A percentile compares a stretch with the other conserved stretches of the same genome.
phyloP scores from a whole-genome alignment of 2,329 filamentous ascomycete genomes.

The Berkeleyomyces rouxiae region DNA sequence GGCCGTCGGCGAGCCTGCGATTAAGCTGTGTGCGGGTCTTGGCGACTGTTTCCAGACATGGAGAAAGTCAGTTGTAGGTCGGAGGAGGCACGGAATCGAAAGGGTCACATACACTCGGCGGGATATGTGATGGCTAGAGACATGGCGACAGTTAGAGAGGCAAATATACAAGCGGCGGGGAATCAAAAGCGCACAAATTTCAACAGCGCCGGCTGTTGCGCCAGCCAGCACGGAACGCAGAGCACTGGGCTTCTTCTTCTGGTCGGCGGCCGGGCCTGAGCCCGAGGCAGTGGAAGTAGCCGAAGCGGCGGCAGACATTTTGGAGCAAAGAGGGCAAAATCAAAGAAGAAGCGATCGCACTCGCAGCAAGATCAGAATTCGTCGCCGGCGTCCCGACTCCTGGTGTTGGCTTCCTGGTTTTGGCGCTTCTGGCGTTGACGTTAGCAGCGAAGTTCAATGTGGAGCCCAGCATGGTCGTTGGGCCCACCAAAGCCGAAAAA shows the following conservation, averaged over 20 bases:
- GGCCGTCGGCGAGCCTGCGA: constrained; percentile 55
- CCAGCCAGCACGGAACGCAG: constrained; percentile 84
- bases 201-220: constrained; percentile 81
- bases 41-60: constrained; percentile 42
- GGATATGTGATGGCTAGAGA: constrained; percentile 67
- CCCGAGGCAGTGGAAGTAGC: neutral
- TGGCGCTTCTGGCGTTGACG: neutral
- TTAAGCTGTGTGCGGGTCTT: constrained; percentile 94
- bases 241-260: constrained; percentile 47
- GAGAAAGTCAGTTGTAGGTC: constrained; percentile 7
- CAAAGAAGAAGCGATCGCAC: too few species aligned
- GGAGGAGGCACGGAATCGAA: constrained; percentile 9
- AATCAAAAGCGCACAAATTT: constrained; percentile 48
- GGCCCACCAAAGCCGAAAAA: constrained; percentile 5
- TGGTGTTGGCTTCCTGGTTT: neutral
- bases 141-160: neutral
- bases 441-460: too few species aligned
- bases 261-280: neutral
- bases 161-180: neutral
- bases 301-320: neutral
- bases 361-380: too few species aligned
- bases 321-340: neutral
- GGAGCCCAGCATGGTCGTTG: neutral
- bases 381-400: neutral
- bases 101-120: constrained; percentile 55